A percentile compares a stretch with the other conserved stretches of the same genome.
Conservation (phyloP, 345 rosid genomes). For the Barbarea vulgaris region DNA sequence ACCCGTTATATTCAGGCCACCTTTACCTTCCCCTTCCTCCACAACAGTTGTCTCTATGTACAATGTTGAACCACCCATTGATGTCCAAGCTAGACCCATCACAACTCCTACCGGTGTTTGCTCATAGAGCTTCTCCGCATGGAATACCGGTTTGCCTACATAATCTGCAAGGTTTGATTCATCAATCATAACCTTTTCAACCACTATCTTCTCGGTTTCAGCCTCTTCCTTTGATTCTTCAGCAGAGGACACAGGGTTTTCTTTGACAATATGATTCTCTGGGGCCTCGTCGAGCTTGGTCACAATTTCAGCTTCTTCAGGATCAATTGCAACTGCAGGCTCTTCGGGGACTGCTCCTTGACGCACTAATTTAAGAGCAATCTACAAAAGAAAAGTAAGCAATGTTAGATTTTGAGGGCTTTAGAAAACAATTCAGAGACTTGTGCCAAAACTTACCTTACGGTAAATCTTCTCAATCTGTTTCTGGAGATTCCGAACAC, state of each 20-base stretch:
- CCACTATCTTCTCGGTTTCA: conserved; percentile 40
- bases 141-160: conserved; percentile 96
- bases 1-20: conserved; percentile 77
- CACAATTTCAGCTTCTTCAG: conserved; percentile 41
- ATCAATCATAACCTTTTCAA: conserved; percentile 70
- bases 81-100: conserved; percentile 99
- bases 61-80: conserved; percentile 99
- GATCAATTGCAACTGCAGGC: conserved; percentile 46
- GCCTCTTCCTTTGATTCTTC: conserved; percentile 53
- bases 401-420: neutral
- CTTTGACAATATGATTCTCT: conserved; percentile 28
- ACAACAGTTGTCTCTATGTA: conserved; percentile 87
- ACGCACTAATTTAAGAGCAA: conserved; percentile 92
- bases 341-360: conserved; percentile 52
- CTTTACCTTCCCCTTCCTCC: conserved; percentile 93
- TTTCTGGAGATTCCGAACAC: conserved; percentile 98
- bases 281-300: conserved; percentile 36
- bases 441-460: conserved; percentile 53
- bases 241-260: conserved; percentile 15
- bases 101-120: conserved; percentile 94
- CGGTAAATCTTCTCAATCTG: conserved; percentile 99
- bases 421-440: neutral
- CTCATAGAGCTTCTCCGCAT: conserved; percentile 88
- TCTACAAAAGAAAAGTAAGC: conserved; percentile 47
- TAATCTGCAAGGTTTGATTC: conserved; percentile 68